A percentile compares a stretch with the other conserved stretches of the same genome.
Conservation (phyloP, 257 asterid genomes). For the Parsonsia alboflavescens region DNA sequence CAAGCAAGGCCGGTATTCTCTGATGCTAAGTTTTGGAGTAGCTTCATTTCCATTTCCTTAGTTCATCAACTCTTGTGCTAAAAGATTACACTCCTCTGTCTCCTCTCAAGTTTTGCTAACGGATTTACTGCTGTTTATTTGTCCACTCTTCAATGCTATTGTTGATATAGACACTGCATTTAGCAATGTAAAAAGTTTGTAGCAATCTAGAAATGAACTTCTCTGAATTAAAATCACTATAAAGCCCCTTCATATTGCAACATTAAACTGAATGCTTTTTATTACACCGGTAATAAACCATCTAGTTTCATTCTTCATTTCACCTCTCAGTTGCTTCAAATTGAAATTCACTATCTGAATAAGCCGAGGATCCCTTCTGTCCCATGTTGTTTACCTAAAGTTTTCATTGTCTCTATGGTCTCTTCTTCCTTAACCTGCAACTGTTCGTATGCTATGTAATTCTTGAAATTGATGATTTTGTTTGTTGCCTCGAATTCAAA, state of each 20-base stretch:
- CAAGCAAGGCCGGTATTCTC: not conserved
- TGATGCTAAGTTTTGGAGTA: not conserved
- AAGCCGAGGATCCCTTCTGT: not conserved
- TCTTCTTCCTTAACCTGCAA: too few relatives aligned
- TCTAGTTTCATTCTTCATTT: not conserved
- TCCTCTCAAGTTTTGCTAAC: conserved; percentile 18
- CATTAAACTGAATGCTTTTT: not conserved
- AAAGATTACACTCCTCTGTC: not conserved
- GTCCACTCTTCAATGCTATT: not conserved
- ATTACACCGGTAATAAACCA: not conserved
- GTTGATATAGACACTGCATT: conserved; percentile 7
- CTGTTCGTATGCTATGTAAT: too few relatives aligned
- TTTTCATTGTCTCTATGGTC: too few relatives aligned
- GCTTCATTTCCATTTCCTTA: not conserved
- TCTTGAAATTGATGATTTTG: too few relatives aligned
- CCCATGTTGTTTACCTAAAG: not conserved
- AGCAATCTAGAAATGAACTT: not conserved
- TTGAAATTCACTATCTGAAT: too few relatives aligned
- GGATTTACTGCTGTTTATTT: conserved; percentile 1
- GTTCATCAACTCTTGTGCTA: conserved; percentile 5
- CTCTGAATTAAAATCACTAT: not conserved
- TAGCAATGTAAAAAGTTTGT: conserved; percentile 7
- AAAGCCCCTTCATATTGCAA: conserved; percentile 1
- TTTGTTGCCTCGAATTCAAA: not conserved
- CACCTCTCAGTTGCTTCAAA: too few relatives aligned